These are phyloP conservation scores for Botryotinia globosa DNA, from an alignment of 2,329 filamentous ascomycete genomes.

Conservation along the genomic window DNA sequence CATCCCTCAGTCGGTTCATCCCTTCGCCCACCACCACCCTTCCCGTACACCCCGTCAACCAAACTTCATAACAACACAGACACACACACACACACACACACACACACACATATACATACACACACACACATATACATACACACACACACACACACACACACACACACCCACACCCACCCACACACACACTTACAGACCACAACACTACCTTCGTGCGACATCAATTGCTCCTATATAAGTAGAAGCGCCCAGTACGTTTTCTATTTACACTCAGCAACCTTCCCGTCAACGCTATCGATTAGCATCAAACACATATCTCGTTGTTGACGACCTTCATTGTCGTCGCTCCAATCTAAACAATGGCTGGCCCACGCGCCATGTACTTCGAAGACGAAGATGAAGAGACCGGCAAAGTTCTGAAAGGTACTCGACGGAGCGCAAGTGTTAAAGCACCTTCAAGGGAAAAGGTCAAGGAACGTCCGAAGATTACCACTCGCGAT, in stretches of 20 bases:
- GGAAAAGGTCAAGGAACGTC: constrained; percentile 24
- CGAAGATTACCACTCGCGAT: constrained; percentile 13
- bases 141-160: not conserved
- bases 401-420: constrained; percentile 26
- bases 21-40: constrained; percentile 4
- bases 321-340: constrained; percentile 18
- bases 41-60: constrained; percentile 14
- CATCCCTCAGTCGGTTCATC: constrained; percentile 9
- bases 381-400: constrained; percentile 35
- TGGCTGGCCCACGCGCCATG: constrained; percentile 28
- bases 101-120: not conserved
- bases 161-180: not conserved
- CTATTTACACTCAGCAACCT: not conserved
- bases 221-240: constrained; percentile 18
- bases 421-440: constrained; percentile 30
- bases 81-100: not conserved
- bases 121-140: not conserved
- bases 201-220: constrained; percentile 12
- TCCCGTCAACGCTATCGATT: not conserved
- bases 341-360: constrained; percentile 20
- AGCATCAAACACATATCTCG: not conserved
- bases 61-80: not conserved
- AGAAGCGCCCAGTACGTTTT: constrained; percentile 7
- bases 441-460: constrained; percentile 22
- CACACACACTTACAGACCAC: not conserved